Evolutionary conservation across 345 rosid genomes (phyloP), one percentile per base, ranked within the genome.

Genomic region (Balakata baccata): DNA sequence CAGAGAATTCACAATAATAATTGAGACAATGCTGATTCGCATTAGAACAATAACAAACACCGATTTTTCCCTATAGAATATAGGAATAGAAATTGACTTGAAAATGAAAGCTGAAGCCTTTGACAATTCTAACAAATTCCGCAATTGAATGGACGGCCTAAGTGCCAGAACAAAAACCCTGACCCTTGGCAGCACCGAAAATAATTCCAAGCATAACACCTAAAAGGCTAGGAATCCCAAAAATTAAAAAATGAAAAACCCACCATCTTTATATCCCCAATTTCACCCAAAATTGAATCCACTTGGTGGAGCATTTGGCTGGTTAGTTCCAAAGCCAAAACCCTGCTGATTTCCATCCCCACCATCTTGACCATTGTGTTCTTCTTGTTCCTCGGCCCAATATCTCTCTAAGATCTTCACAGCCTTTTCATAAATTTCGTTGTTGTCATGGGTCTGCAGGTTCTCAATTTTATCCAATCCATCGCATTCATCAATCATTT

Each of bases 381-480:
- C 88, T 50, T 81, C 94, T 9, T 88, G 88, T 57, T 84, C 95
- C 80, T 92, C 97, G 10, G 90, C 84, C 97, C 97, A 90, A 71
- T 85, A 90, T 80, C 85, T 87, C 80, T 92, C 97, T 82, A 92
- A 71, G 53, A 92, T 87, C 77, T 90, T 92, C 72, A 92, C 92
- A 3, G 93, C 88, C 74, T 92, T 92, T 74, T 89, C 97, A 63
- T 91, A 91, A 20, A 92, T 89, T 80, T 92, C 94, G 2, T 88
- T 84, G 88, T 92, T 92, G 82, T 92, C 93, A 64, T 92, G 97
- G 29, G 83, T 83, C 54, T 90, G 97, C 75, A 92, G 87, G 72
- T 85, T 85, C 78, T 92, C 95, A n/a, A 92, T 72, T 80, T 92
- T 92, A 75, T 89, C 97, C 58, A 86, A 74, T 17, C 97, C 95